Percentiles rank a stretch among this genome's conserved stretches.
These are phyloP conservation scores for Melaleuca quinquenervia DNA, from an alignment of 345 rosid genomes.

Conservation along the genomic window DNA sequence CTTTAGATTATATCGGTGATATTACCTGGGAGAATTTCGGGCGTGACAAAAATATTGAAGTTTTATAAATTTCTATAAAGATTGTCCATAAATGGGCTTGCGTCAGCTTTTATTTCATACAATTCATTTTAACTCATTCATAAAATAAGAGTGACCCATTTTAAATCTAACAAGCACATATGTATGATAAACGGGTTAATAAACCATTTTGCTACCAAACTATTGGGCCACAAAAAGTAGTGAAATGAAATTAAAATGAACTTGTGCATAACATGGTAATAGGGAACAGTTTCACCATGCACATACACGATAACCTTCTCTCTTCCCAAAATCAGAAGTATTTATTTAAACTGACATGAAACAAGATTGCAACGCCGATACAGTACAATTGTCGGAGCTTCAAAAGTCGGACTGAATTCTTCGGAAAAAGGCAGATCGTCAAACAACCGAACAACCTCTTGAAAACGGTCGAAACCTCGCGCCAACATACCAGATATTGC, in stretches of 20 bases:
- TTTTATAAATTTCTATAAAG: neutral
- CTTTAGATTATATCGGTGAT: too few species aligned
- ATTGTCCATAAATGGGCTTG: too few species aligned
- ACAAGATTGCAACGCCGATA: rapidly evolving
- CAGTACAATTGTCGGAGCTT: neutral
- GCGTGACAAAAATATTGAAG: too few species aligned
- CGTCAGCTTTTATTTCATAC: neutral
- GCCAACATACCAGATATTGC: neutral
- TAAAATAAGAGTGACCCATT: neutral
- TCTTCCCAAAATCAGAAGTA: too few species aligned
- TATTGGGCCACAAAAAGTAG: too few species aligned
- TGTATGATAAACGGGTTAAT: neutral
- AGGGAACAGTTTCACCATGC: too few species aligned
- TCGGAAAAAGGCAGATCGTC: neutral
- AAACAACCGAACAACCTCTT: rapidly evolving
- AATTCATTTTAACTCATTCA: neutral
- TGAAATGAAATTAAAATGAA: too few species aligned
- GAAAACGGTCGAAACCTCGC: too few species aligned
- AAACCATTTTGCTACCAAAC: neutral
- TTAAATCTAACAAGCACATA: neutral
- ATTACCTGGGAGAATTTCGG: too few species aligned
- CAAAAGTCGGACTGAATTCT: neutral
- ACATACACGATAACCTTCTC: too few species aligned
- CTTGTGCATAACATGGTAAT: too few species aligned
- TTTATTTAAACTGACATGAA: neutral